A percentile compares a stretch with the other conserved stretches of the same genome.
These are phyloP conservation scores for Russula virescens DNA, from an alignment of 768 basidiomycete genomes.

Conservation along the genomic window DNA sequence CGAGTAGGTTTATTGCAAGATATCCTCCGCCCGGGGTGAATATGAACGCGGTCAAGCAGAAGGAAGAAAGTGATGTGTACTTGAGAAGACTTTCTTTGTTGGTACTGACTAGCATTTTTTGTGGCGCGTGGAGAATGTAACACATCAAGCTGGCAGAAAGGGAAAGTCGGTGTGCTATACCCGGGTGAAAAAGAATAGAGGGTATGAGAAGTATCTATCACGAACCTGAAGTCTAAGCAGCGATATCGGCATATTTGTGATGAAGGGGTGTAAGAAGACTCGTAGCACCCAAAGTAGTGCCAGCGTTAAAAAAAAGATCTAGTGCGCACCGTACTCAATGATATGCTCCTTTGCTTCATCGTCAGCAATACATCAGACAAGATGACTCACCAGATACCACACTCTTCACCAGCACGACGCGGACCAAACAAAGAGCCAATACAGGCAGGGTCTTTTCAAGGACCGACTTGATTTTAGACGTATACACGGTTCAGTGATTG, in stretches of 20 bases:
- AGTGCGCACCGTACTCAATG: conserved; percentile 92
- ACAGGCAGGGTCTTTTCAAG: conserved; percentile 60
- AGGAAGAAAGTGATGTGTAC: conserved; percentile 32
- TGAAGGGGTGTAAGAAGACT: conserved; percentile 60
- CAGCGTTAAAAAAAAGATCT: conserved; percentile 98
- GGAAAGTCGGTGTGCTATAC: conserved; percentile 64
- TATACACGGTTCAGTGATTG: conserved; percentile 52
- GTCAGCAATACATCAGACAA: not conserved
- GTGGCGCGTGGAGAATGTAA: conserved; percentile 60
- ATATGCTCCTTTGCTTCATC: conserved; percentile 72
- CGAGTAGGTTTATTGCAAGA: conserved; percentile 82
- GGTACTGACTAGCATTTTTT: conserved; percentile 57
- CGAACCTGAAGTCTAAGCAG: conserved; percentile 54
- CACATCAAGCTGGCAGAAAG: conserved; percentile 54
- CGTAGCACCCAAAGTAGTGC: conserved; percentile 72
- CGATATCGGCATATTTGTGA: conserved; percentile 51
- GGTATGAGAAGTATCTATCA: conserved; percentile 3
- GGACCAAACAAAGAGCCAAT: conserved; percentile 63
- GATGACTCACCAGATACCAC: conserved; percentile 71
- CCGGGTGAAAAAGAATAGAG: not conserved
- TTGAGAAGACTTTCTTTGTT: conserved; percentile 92
- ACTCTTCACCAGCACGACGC: conserved; percentile 85
- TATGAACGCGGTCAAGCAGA: not conserved
- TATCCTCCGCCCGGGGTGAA: conserved; percentile 51
- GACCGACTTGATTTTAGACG: conserved; percentile 45